Percentiles rank a stretch among this genome's conserved stretches.
Evolutionary conservation across 2,329 filamentous ascomycete species (phyloP).

Genomic region (Trichoderma guizhouense): DNA sequence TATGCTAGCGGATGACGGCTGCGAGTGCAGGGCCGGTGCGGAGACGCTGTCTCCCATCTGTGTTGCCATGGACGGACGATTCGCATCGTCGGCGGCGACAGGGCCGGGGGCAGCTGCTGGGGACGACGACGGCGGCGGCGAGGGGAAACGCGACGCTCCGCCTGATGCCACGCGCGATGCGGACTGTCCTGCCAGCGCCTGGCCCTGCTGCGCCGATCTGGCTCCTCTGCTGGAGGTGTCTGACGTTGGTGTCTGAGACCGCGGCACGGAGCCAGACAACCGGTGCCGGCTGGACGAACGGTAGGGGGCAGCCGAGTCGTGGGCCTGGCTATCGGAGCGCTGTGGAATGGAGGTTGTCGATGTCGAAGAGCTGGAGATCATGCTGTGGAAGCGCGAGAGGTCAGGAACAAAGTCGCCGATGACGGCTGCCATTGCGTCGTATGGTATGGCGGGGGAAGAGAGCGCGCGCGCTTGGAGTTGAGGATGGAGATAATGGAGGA

Average conservation of each 20-base stretch:
- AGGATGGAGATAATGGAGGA: neutral
- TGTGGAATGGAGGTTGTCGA: neutral
- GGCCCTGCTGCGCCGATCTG: conserved; percentile 18
- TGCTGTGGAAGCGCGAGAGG: conserved; percentile 66
- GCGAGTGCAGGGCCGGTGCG: conserved; percentile 23
- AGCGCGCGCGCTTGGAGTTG: conserved; percentile 1
- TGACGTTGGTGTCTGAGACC: conserved; percentile 19
- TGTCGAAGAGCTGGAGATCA: conserved; percentile 54
- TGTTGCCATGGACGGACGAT: conserved; percentile 49
- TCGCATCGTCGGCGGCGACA: conserved; percentile 40
- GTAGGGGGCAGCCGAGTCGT: conserved; percentile 15
- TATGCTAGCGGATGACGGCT: neutral
- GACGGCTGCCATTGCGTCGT: conserved; percentile 59
- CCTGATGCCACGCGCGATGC: conserved; percentile 27
- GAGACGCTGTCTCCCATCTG: conserved; percentile 31
- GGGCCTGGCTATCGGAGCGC: conserved; percentile 38
- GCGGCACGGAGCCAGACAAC: conserved; percentile 17
- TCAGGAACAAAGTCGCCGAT: conserved; percentile 72
- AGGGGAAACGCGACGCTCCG: conserved; percentile 49
- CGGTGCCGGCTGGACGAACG: conserved; percentile 17
- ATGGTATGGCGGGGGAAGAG: conserved; percentile 16
- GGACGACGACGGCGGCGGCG: conserved; percentile 54
- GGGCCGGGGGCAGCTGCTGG: conserved; percentile 39
- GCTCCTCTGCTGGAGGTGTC: neutral
- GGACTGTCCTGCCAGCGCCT: conserved; percentile 1